Evolutionary conservation across 257 asterid genomes (phyloP).

Genomic region (Gynochthodes officinalis): DNA sequence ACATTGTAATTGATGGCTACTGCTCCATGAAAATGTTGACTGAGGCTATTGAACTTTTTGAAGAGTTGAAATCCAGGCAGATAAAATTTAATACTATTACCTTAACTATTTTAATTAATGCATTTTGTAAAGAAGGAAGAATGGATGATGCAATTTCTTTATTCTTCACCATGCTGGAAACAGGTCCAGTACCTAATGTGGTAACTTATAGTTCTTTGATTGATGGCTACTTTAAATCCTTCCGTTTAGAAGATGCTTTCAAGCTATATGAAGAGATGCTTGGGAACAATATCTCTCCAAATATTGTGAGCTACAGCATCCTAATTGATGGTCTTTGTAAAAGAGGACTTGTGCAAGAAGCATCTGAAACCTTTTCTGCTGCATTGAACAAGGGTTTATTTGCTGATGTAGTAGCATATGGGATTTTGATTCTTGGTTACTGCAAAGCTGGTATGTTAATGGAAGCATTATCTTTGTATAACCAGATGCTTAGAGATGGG

Average conservation of each 20-base stretch:
- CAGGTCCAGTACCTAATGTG: slow-evolving; percentile 34
- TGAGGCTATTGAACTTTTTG: slow-evolving; percentile 29
- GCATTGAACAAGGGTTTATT: slow-evolving; percentile 30
- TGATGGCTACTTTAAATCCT: slow-evolving; percentile 35
- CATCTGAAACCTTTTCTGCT: slow-evolving; percentile 23
- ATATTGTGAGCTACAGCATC: slow-evolving; percentile 35
- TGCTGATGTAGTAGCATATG: slow-evolving; percentile 36
- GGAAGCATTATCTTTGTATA: slow-evolving; percentile 33
- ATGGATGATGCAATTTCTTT: slow-evolving; percentile 31
- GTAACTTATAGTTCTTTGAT: slow-evolving; percentile 40
- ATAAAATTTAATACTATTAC: slow-evolving; percentile 25
- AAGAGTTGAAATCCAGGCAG: slow-evolving; percentile 23
- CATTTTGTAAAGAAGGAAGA: slow-evolving; percentile 43
- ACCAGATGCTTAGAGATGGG: slow-evolving; percentile 34
- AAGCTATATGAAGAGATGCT: slow-evolving; percentile 33
- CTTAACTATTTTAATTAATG: slow-evolving; percentile 31
- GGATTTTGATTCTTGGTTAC: slow-evolving; percentile 37
- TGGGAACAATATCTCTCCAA: slow-evolving; percentile 29
- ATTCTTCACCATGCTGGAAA: slow-evolving; percentile 27
- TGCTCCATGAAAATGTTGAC: slow-evolving; percentile 35
- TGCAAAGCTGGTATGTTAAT: slow-evolving; percentile 32
- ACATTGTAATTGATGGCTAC: slow-evolving; percentile 32
- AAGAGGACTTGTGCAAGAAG: slow-evolving; percentile 36
- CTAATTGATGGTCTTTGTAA: slow-evolving; percentile 41
- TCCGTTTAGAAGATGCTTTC: slow-evolving; percentile 23